Evolutionary conservation across 140 eudicot genomes (phyloP), one percentile per base, ranked within the genome.

Genomic region (Artemisia princeps): DNA sequence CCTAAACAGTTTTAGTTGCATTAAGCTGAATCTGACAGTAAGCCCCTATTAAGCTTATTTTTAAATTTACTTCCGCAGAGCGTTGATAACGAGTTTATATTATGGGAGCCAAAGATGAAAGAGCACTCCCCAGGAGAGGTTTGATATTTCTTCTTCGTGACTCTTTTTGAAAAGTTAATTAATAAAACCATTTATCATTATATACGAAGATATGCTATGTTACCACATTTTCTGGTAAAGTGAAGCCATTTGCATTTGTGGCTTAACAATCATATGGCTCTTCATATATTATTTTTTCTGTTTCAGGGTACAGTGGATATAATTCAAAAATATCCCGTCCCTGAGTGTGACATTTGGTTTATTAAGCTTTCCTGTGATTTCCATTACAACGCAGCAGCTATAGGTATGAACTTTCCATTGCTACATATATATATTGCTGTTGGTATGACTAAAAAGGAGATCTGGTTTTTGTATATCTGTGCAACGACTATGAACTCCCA

Each of bases 41-140:
- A 37, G 9, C 44, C 11, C 22, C 3, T n/a, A 26, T 44, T 48
- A 12, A 67, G 19, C 46, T 48, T 13, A n/a, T 0, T 62, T 54
- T 8, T 44, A 48, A 19, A 56, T 33, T 67, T 17, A 2, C 14
- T 22, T 74, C 40, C 68, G 59, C 79, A 94, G 96, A 94, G 99
- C 72, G 96, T 94, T 70, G 99, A 94, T 72, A 94, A 84, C 76
- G 99, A 94, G 76, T 83, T 88, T 50, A 82, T 88, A 45, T 64
- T 94, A 74, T 94, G 99, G 99, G 99, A 94, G 74, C 99, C 96
- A 58, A 86, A 78, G 75, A 84, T 88, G 94, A 94, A 86, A 80
- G 99, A 88, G 75, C 99, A 88, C 60, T 94, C 99, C 56, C 96
- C 96, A 53, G 96, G 99, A 66, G 99, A 94, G 99, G 96, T 92